Evolutionary conservation across 495 filamentous ascomycete genomes (phyloP), one percentile per base, ranked within the genome.

Genomic region (Rhypophila decipiens): DNA sequence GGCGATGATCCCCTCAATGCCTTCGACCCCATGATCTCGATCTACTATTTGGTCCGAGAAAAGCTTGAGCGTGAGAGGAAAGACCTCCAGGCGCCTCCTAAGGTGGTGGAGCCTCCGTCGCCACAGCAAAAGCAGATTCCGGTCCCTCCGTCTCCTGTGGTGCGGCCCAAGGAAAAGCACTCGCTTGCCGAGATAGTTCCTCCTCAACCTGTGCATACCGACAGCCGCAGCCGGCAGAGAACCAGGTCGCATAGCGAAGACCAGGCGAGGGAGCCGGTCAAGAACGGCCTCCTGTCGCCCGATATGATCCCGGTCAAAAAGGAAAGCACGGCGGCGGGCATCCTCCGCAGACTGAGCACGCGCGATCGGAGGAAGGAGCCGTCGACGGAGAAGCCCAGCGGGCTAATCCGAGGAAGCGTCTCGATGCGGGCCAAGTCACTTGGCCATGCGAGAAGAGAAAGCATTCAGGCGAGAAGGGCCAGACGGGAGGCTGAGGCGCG

Each of bases 171-270:
- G 48, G 59, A 61, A 27, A 63, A 64, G 50, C 63, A 62, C 31
- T 51, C 69, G 1, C 58, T 75, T 31, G 84, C 87, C 19, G 87
- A 89, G 55, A 76, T 96, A 4, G 71, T 78, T 0, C 78, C 87
- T 24, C 94, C 93, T 3, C 86, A 85, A 56, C 85, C 87, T n/a
- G 93, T 89, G 10, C 84, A 96, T 62, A 99, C 93, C 11, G 96
- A 96, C 49, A 77, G 87, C 21, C 76, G 93, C 24, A 83, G 86
- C 21, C 77, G 93, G 40, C 88, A 89, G 10, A 78, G 93, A 36
- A 90, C 93, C 23, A 73, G 94, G 46, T 97, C 93, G 0, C 94
- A 97, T 59, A 95, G 93, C 35, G 93, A 97, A 65, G 93, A 97
- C 51, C 94, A 99, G 27, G 77, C 90, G 13, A 72, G 81, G 3